Conservation (phyloP, 148 eudicot species). For the Persicaria maculosa region DNA sequence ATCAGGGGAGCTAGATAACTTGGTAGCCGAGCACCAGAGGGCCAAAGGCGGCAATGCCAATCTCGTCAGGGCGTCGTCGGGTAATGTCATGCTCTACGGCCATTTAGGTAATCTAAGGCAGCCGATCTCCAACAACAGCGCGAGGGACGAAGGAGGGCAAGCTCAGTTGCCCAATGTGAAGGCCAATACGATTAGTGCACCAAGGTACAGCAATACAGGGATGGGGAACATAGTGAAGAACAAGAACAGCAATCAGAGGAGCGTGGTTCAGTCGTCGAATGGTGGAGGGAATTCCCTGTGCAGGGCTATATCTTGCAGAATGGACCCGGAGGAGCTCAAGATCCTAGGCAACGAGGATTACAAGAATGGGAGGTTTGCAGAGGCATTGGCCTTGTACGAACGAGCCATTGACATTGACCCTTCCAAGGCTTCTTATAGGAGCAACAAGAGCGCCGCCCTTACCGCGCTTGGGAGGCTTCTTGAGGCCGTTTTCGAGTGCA, state of each 20-base stretch:
- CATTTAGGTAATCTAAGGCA: slow-evolving; percentile 75
- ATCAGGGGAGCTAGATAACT: slow-evolving; percentile 83
- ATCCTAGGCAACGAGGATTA: slow-evolving; percentile 91
- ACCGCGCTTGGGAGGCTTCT: slow-evolving; percentile 83
- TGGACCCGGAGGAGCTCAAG: slow-evolving; percentile 95
- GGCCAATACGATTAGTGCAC: neutral
- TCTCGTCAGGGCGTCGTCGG: slow-evolving; percentile 67
- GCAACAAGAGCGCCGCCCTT: slow-evolving; percentile 87
- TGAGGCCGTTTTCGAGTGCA: slow-evolving; percentile 91
- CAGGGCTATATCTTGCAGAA: slow-evolving; percentile 77
- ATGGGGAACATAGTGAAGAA: slow-evolving; percentile 56
- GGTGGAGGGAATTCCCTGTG: slow-evolving; percentile 47
- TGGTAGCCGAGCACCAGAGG: slow-evolving; percentile 67
- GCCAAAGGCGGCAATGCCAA: slow-evolving; percentile 30
- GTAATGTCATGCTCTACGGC: slow-evolving; percentile 64
- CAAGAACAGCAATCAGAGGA: slow-evolving; percentile 9
- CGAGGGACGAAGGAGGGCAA: neutral
- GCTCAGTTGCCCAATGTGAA: neutral
- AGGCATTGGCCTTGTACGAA: slow-evolving; percentile 85
- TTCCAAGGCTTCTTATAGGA: slow-evolving; percentile 74
- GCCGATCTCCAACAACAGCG: neutral
- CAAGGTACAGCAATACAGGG: slow-evolving; percentile 31
- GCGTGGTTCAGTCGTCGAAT: neutral
- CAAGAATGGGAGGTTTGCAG: slow-evolving; percentile 83
- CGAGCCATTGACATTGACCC: slow-evolving; percentile 87